Evolutionary conservation across 2,329 filamentous ascomycete genomes (phyloP), one percentile per base, ranked within the genome.

Genomic region (Fusarium incarnatum): DNA sequence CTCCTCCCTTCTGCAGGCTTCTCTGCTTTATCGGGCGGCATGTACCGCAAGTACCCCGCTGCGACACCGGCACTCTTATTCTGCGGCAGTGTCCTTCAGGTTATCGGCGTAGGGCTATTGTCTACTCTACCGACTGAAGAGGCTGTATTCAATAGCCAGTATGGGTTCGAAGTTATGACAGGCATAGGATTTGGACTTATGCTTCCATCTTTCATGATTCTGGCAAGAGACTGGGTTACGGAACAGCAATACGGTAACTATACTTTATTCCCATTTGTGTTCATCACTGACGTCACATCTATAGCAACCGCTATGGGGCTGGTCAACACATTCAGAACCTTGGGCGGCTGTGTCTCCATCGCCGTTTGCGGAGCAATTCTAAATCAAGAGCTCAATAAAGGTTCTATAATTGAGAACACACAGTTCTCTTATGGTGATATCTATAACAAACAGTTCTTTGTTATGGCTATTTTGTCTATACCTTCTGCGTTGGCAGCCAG

Each of bases 141-240:
- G 8, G 22, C 37, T 13, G 25, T 53, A 2, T 53, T 37, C 1
- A 42, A 30, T 10, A 30, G 37, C 18, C 49, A 53, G 23, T 42
- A 53, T 42, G 49, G 49, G 9, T 30, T 53, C 30, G 49, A 53
- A 8, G 49, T 53, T 6, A 42, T 53, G 37, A 23, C 49, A n/a
- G 49, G 49, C 3, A 41, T 53, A 7, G 37, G 37, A 8, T 53
- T 53, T 18, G 49, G 49, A 18, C 49, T 53, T 8, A 53, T 53
- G 37, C 49, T 53, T 6, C 49, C 49, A 8, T 53, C 37, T 4
- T 53, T 53, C 3, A 53, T 53, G 49, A 53, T 53, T 6, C 34
- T 53, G 8, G 49, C 49, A 8, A n/a, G 49, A 18, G 49, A 53
- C 18, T 53, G 49, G 49, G 49, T 42, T 11, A 10, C 37, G 5